phyloP scores from a whole-genome alignment of 2,329 filamentous ascomycete species.

The Geoglossum cookeanum region DNA sequence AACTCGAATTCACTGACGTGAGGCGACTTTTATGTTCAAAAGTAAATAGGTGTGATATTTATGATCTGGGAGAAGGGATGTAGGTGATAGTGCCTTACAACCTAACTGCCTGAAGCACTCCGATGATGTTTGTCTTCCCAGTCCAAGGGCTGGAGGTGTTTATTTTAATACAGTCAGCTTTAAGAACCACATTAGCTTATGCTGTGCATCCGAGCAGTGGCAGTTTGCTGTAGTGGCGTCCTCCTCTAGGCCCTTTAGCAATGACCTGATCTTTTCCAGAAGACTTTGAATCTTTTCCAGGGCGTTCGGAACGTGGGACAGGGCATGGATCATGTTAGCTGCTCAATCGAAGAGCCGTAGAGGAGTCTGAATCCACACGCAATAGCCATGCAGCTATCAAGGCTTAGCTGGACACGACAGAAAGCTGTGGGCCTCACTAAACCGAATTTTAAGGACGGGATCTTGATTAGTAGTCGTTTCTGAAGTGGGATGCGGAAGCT shows the following conservation, averaged over 20 bases:
- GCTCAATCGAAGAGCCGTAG: too few species aligned
- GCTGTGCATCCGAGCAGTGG: too few species aligned
- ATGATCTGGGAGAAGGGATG: background rate
- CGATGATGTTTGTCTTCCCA: background rate
- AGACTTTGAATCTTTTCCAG: background rate
- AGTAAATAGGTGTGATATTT: background rate
- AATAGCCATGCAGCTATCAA: too few species aligned
- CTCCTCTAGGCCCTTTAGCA: background rate
- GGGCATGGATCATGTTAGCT: too few species aligned
- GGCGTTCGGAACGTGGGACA: too few species aligned
- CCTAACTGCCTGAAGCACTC: background rate
- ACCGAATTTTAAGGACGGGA: too few species aligned
- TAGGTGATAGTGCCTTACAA: background rate
- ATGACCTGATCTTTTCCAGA: background rate
- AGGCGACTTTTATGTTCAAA: background rate
- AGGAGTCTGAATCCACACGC: too few species aligned
- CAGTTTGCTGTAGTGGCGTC: background rate
- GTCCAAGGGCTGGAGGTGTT: background rate
- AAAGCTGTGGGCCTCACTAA: too few species aligned
- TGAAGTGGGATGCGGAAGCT: too few species aligned
- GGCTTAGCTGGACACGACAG: too few species aligned
- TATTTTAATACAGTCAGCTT: background rate
- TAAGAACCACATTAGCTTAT: background rate
- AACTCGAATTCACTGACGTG: background rate
- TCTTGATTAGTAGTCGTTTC: too few species aligned